Base-by-base conservation (phyloP, 345 rosid genomes). In the Salix exigua region DNA sequence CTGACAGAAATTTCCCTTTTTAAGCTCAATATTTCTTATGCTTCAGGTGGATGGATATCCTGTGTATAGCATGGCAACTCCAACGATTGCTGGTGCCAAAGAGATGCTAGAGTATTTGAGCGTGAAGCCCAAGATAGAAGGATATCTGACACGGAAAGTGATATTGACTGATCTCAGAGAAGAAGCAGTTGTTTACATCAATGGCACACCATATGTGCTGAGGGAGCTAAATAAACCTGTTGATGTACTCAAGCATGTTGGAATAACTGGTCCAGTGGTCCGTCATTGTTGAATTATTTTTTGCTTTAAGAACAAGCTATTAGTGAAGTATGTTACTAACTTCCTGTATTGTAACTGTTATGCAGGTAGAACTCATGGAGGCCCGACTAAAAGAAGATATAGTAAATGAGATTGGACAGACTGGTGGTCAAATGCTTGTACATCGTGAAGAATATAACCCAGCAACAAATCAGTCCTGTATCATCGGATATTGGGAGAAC, bases 31-130 rank as follows among this genome's bases (percentile, higher is more conserved):
- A 66, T 58, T 77, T 28, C 73, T 30, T 83, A 64, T 82, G 75
- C 65, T 80, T 82, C 85, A 95, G 98, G 99, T 91, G 71, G 97
- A 91, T 82, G 92, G 90, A 75, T 91, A 88, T 77, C 97, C 97
- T 62, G 96, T 93, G 78, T 95, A 91, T 84, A 95, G 98, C 86
- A 93, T 95, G 99, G 99, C 98, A 69, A 91, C 98, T 82, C 99
- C 98, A 80, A 90, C 96, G 74, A 89, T 89, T 72, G 74, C 84
- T 21, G 98, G 93, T 71, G 97, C 98, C 66, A 91, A 86, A 84
- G 93, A 91, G 86, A 91, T 96, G 98, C 87, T 96, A 14, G 82
- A 91, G 37, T 90, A 88, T 88, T 86, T 96, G 81, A 91, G 91
- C 78, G 91, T 94, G 75, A 83, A 90, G 77, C 83, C 86, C 35